Percentiles rank a stretch among this genome's conserved stretches.
Evolutionary conservation across 2,329 filamentous ascomycete genomes (phyloP).

Genomic region (Neophaeococcomyces mojaviensis): DNA sequence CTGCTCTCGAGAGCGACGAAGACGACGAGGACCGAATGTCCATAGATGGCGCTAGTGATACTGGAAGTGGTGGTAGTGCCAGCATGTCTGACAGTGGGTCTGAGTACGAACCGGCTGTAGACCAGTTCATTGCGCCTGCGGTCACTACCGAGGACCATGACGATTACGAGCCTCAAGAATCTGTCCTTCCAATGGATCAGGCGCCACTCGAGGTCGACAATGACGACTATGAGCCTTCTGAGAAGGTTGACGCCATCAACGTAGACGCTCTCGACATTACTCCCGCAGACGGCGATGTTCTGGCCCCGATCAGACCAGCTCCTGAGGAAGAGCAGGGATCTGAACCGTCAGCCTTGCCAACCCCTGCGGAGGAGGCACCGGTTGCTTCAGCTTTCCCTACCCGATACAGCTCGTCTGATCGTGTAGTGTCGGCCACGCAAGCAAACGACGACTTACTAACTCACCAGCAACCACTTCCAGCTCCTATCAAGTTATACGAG

Average conservation of each 20-base stretch:
- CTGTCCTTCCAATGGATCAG: slow-evolving; percentile 11
- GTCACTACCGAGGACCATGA: slow-evolving; percentile 4
- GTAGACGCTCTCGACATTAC: slow-evolving; percentile 4
- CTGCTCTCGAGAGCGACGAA: neutral
- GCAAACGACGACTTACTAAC: slow-evolving; percentile 2
- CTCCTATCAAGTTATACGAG: neutral
- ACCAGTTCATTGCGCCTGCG: slow-evolving; percentile 21
- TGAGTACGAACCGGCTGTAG: slow-evolving; percentile 50
- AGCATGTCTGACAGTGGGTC: slow-evolving; percentile 30
- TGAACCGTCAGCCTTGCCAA: neutral
- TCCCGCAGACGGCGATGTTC: neutral
- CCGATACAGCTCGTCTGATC: neutral
- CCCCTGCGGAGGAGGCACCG: neutral
- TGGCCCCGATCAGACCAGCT: neutral
- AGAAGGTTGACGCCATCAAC: slow-evolving; percentile 6
- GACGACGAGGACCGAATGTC: slow-evolving; percentile 9
- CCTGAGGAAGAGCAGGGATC: neutral
- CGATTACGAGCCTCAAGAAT: slow-evolving; percentile 29
- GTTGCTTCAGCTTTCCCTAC: neutral
- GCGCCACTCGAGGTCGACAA: slow-evolving; percentile 9
- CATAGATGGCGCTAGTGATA: slow-evolving; percentile 15
- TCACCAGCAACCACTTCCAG: neutral
- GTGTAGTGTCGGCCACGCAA: neutral
- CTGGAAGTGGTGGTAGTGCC: slow-evolving; percentile 21
- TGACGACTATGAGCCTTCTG: slow-evolving; percentile 17